phyloP scores from a whole-genome alignment of 2,329 filamentous ascomycete genomes.

The Aspergillus fijiensis region DNA sequence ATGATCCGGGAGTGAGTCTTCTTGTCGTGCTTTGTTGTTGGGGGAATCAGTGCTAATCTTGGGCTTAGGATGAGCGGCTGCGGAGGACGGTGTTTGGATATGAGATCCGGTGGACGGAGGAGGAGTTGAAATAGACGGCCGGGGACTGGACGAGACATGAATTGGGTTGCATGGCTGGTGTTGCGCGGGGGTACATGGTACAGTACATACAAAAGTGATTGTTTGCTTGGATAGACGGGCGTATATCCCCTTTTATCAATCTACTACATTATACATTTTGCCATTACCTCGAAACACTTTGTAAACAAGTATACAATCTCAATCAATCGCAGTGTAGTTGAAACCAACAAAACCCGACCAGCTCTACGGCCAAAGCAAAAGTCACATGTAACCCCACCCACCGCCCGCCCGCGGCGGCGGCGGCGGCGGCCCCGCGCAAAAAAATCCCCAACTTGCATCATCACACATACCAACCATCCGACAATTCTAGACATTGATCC shows the following conservation, averaged over 20 bases:
- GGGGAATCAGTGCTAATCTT: slow-evolving; percentile 14
- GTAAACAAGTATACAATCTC: no score
- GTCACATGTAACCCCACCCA: slow-evolving; percentile 17
- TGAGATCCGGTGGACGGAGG: slow-evolving; percentile 62
- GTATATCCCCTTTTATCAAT: not conserved
- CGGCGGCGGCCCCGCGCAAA: slow-evolving; percentile 6
- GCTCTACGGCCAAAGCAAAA: not conserved
- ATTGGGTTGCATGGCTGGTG: not conserved
- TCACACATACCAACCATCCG: not conserved
- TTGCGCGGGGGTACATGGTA: not conserved
- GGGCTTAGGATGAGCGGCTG: slow-evolving; percentile 66
- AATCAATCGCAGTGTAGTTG: no score
- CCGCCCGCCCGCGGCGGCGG: slow-evolving; percentile 7
- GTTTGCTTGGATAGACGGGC: not conserved
- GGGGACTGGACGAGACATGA: not conserved
- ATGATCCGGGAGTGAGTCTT: slow-evolving; percentile 69
- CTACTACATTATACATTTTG: not conserved
- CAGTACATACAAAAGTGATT: not conserved
- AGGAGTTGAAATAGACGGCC: slow-evolving; percentile 25
- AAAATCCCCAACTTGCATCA: slow-evolving; percentile 6
- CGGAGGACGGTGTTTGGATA: slow-evolving; percentile 82
- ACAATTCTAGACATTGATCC: not conserved
- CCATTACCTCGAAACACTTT: no score
- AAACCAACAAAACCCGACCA: no score
- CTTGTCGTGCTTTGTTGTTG: no score